Evolutionary conservation across 306 rosid species (phyloP).

Genomic region (Quercus glauca): DNA sequence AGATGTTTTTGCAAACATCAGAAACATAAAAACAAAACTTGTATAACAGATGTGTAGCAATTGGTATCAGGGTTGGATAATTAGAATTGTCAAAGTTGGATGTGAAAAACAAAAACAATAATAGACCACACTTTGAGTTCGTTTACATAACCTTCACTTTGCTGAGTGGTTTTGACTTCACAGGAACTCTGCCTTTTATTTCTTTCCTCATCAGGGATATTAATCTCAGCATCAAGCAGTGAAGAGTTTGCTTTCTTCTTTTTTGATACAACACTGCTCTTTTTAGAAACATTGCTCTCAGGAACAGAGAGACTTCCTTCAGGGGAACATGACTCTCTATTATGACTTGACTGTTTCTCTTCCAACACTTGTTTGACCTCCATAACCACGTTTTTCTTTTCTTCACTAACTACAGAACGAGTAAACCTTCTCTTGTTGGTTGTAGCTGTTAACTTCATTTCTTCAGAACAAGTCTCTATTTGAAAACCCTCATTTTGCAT

Average conservation of each 20-base stretch:
- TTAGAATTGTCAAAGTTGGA: not conserved
- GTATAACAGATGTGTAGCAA: not conserved
- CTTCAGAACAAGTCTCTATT: not conserved
- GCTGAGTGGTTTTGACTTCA: slow-evolving; percentile 8
- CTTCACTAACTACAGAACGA: slow-evolving; percentile 2
- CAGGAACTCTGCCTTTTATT: not conserved
- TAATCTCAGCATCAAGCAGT: slow-evolving; percentile 4
- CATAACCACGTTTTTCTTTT: not conserved
- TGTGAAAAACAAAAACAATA: not conserved
- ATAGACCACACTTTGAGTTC: not conserved
- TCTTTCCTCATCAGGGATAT: not conserved
- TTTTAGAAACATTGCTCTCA: not conserved
- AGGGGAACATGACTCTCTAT: not conserved
- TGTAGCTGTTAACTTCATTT: not conserved
- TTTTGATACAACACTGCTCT: not conserved
- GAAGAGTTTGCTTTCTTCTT: slow-evolving; percentile 1
- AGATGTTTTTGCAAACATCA: not conserved
- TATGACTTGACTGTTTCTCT: not conserved
- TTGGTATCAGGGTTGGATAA: not conserved
- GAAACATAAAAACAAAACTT: not conserved
- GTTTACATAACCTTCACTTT: slow-evolving; percentile 15
- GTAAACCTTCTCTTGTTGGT: slow-evolving; percentile 1
- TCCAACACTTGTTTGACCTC: not conserved
- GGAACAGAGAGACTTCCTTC: not conserved
- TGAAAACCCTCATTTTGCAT: not conserved